phyloP scores from a whole-genome alignment of 495 filamentous ascomycete species.

The Penicillium lividum region DNA sequence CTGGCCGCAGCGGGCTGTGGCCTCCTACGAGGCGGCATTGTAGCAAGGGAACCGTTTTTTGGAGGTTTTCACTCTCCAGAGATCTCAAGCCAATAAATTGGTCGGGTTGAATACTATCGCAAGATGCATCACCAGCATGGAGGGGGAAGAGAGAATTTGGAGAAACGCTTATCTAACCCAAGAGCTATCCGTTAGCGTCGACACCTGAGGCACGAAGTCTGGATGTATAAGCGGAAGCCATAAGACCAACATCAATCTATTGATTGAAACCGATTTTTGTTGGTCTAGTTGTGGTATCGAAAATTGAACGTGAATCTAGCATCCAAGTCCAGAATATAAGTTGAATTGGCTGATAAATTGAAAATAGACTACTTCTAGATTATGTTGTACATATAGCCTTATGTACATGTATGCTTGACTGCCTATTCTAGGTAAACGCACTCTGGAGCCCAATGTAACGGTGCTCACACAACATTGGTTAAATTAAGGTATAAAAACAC shows the following conservation, averaged over 20 bases:
- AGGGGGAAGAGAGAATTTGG: constrained; percentile 34
- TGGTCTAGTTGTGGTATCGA: too few relatives aligned
- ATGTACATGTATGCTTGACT: too few relatives aligned
- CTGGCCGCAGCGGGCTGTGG: constrained; percentile 29
- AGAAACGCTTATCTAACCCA: constrained; percentile 30
- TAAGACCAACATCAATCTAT: neutral
- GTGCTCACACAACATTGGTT: too few relatives aligned
- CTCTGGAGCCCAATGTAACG: too few relatives aligned
- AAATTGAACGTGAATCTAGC: too few relatives aligned
- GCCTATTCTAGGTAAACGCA: too few relatives aligned
- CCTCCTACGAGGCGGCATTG: constrained; percentile 37
- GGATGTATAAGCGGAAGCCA: neutral
- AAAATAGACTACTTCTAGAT: too few relatives aligned
- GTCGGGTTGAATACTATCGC: constrained; percentile 5
- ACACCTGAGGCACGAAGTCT: constrained; percentile 20
- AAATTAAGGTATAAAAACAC: neutral
- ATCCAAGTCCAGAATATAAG: too few relatives aligned
- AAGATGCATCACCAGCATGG: constrained; percentile 15
- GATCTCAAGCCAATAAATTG: constrained; percentile 17
- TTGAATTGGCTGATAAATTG: too few relatives aligned
- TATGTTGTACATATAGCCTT: too few relatives aligned
- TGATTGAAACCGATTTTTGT: neutral
- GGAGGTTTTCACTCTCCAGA: neutral
- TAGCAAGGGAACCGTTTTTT: constrained; percentile 10
- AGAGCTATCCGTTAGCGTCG: constrained; percentile 18